A percentile compares a stretch with the other conserved stretches of the same genome.
Evolutionary conservation across 805 yeast species (phyloP).

Genomic region (Lipomyces starkeyi): DNA sequence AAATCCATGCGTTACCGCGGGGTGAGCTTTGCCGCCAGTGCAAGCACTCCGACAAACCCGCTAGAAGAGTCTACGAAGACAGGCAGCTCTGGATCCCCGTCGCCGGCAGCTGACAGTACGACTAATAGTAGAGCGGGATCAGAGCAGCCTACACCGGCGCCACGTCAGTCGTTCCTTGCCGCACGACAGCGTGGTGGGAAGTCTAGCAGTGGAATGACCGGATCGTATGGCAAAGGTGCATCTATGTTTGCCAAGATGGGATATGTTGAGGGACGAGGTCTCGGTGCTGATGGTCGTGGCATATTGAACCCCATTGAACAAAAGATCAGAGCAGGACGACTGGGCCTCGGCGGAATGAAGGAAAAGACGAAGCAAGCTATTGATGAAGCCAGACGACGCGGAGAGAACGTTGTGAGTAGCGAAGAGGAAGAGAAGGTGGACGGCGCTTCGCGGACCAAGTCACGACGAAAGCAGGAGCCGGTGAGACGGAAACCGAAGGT

Average conservation of each 20-base stretch:
- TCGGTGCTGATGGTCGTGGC: constrained; percentile 78
- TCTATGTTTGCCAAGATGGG: constrained; percentile 83
- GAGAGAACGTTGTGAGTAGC: constrained; percentile 27
- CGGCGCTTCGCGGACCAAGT: constrained; percentile 37
- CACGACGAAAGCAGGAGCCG: constrained; percentile 20
- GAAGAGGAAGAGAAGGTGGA: constrained; percentile 33
- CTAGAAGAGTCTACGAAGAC: constrained; percentile 12
- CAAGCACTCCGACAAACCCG: constrained; percentile 20
- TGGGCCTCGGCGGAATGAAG: constrained; percentile 73
- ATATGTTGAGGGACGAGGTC: constrained; percentile 78
- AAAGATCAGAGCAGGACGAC: constrained; percentile 64
- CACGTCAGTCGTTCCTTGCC: constrained; percentile 17
- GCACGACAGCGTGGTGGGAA: constrained; percentile 14
- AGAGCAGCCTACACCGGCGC: background rate
- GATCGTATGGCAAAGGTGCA: constrained; percentile 76
- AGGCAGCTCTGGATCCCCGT: background rate
- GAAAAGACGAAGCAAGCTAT: constrained; percentile 47
- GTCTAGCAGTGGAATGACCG: background rate
- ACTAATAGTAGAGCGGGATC: background rate
- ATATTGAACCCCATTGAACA: constrained; percentile 81
- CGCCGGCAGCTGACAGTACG: constrained; percentile 2
- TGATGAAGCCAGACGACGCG: constrained; percentile 38
- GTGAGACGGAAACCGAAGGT: constrained; percentile 30
- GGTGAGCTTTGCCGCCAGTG: constrained; percentile 30
- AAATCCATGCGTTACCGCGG: constrained; percentile 34